These are phyloP conservation scores for Phytophthora tubulina DNA, from an alignment of 352 stramenopile genomes.

Conservation along the genomic window DNA sequence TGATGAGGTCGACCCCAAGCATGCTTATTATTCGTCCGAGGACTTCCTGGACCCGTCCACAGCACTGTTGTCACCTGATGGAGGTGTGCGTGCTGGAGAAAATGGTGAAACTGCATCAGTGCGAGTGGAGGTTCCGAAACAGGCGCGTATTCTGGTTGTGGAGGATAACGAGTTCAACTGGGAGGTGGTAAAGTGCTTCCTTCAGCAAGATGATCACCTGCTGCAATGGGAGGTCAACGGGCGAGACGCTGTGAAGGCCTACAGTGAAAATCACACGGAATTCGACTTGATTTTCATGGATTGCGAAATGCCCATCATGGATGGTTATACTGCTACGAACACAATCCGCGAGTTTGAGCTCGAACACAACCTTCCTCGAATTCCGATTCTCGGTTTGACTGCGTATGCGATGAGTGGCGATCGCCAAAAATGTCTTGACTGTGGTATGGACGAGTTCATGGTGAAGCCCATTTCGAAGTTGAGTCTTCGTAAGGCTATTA, in stretches of 20 bases:
- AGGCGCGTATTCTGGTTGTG: constrained; percentile 68
- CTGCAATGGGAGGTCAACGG: constrained; percentile 75
- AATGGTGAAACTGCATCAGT: constrained; percentile 39
- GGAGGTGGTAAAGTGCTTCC: constrained; percentile 76
- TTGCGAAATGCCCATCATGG: constrained; percentile 84
- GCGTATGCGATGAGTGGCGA: constrained; percentile 76
- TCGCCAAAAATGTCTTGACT: constrained; percentile 68
- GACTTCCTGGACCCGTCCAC: constrained; percentile 53
- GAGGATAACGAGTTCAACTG: constrained; percentile 83
- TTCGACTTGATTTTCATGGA: constrained; percentile 82
- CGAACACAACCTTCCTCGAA: constrained; percentile 54
- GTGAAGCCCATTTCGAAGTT: constrained; percentile 78
- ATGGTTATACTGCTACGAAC: constrained; percentile 68
- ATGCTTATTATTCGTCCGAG: constrained; percentile 54
- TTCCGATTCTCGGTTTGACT: constrained; percentile 69
- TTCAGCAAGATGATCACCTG: constrained; percentile 70
- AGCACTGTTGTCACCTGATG: constrained; percentile 22
- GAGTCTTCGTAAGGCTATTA: constrained; percentile 62
- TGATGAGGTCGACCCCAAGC: constrained; percentile 52
- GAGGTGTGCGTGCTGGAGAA: constrained; percentile 36
- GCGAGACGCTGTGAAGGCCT: constrained; percentile 61
- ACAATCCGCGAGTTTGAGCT: constrained; percentile 64
- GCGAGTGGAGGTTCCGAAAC: constrained; percentile 40
- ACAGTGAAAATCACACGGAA: constrained; percentile 50
- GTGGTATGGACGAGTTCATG: constrained; percentile 79